phyloP scores from a whole-genome alignment of 176 grass and related monocot genomes.

The Triticum dicoccoides region DNA sequence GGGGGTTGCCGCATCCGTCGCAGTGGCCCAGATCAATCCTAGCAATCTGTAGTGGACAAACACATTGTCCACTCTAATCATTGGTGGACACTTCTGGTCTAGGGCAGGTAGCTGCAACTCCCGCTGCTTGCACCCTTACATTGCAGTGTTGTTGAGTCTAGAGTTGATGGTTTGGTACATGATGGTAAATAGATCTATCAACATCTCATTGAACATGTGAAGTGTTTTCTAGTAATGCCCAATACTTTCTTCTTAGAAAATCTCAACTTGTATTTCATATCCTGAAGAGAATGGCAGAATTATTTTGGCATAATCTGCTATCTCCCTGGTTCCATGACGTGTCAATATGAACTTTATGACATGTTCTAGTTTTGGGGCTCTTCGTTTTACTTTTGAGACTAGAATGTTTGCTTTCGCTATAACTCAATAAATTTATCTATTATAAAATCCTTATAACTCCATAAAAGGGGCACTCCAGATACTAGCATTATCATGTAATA shows the following conservation, averaged over 20 bases:
- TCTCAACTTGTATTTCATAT: slow-evolving; percentile 11
- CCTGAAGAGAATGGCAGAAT: not conserved
- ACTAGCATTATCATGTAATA: slow-evolving; percentile 13
- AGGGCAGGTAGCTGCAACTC: not conserved
- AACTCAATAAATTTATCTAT: not conserved
- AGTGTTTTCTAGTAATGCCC: not conserved
- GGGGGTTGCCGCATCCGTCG: not conserved
- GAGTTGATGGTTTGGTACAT: not conserved
- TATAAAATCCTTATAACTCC: not conserved
- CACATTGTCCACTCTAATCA: not conserved
- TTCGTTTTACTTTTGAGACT: not conserved
- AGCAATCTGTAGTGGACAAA: not conserved
- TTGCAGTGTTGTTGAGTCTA: not conserved
- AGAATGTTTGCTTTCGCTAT: slow-evolving; percentile 6
- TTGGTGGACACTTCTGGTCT: not conserved
- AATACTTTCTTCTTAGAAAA: slow-evolving; percentile 10
- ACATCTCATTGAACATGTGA: not conserved
- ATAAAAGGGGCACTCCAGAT: not conserved
- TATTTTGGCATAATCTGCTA: slow-evolving; percentile 10
- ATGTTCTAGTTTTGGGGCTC: not conserved
- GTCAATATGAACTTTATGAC: not conserved
- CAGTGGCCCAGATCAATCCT: not conserved
- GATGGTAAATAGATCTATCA: not conserved
- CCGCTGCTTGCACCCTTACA: not conserved
- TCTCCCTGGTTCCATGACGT: not conserved